phyloP scores from a whole-genome alignment of 1,284 basidiomycete genomes.

The Papiliotrema nemorosa region DNA sequence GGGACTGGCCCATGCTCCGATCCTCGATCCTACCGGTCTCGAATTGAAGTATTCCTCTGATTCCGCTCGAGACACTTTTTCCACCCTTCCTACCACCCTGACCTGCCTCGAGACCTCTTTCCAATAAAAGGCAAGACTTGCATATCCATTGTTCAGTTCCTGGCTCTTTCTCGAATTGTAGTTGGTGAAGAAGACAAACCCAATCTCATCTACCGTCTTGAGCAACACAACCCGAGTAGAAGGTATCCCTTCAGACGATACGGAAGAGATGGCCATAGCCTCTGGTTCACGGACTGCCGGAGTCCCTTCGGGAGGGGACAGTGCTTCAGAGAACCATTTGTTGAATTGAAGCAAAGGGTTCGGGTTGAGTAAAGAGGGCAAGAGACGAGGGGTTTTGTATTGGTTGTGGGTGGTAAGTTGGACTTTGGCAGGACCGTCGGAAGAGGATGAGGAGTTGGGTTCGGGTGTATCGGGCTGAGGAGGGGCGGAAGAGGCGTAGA shows the following conservation, averaged over 20 bases:
- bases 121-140: constrained; percentile 89
- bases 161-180: constrained; percentile 86
- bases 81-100: constrained; percentile 78
- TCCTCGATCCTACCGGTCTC: constrained; percentile 74
- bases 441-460: not conserved
- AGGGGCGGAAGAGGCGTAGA: constrained; percentile 2
- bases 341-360: constrained; percentile 79
- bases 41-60: constrained; percentile 79
- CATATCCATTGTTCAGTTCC: constrained; percentile 77
- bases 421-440: constrained; percentile 23
- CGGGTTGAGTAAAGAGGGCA: constrained; percentile 60
- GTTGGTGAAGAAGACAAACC: constrained; percentile 96
- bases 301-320: constrained; percentile 25
- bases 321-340: constrained; percentile 71
- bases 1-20: constrained; percentile 90
- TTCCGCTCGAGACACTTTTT: constrained; percentile 67
- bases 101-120: constrained; percentile 75
- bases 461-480: not conserved
- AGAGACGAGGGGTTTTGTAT: constrained; percentile 63
- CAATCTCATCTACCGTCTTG: constrained; percentile 77
- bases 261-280: constrained; percentile 79
- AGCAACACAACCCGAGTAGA: constrained; percentile 86
- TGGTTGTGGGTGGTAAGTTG: constrained; percentile 67
- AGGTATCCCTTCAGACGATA: constrained; percentile 68
- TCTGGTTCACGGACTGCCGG: constrained; percentile 74